Conservation (phyloP, 352 stramenopile genomes). For the Pythium sukuiense region DNA sequence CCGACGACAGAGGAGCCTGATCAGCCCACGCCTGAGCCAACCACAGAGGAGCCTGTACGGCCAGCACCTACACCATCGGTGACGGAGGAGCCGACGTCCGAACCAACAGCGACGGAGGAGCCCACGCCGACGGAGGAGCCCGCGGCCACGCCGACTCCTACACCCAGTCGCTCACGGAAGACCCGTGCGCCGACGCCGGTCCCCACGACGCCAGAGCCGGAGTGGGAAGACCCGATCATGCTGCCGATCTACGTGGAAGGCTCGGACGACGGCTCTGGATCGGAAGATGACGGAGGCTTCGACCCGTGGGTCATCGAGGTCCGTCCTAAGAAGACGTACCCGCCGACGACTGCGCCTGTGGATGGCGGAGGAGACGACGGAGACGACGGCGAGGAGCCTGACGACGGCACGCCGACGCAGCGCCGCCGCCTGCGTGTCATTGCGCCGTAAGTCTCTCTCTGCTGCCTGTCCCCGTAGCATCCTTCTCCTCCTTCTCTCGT, state of each 20-base stretch:
- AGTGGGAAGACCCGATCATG: conserved; percentile 3
- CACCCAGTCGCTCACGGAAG: neutral
- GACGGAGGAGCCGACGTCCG: conserved; percentile 1
- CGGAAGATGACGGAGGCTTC: neutral
- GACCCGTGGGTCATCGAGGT: conserved; percentile 5
- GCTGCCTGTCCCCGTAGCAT: neutral
- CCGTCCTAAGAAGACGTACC: conserved; percentile 1
- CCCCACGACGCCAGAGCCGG: neutral
- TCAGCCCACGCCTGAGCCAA: neutral
- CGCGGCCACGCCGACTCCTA: neutral
- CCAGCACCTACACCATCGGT: neutral
- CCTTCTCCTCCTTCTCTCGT: neutral
- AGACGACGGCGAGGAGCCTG: neutral
- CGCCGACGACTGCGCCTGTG: neutral
- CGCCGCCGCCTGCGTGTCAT: conserved; percentile 5
- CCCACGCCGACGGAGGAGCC: neutral
- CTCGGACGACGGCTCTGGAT: conserved; percentile 8
- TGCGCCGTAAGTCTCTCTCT: neutral
- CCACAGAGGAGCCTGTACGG: neutral
- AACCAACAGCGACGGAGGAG: neutral
- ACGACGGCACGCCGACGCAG: neutral
- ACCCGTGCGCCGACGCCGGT: neutral
- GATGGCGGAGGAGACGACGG: neutral
- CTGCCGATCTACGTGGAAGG: conserved; percentile 4
- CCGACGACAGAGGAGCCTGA: neutral